Percentiles rank a stretch among this genome's conserved stretches.
Conservation (phyloP, 129 eudicot genomes). For the Saussurea involucrata region DNA sequence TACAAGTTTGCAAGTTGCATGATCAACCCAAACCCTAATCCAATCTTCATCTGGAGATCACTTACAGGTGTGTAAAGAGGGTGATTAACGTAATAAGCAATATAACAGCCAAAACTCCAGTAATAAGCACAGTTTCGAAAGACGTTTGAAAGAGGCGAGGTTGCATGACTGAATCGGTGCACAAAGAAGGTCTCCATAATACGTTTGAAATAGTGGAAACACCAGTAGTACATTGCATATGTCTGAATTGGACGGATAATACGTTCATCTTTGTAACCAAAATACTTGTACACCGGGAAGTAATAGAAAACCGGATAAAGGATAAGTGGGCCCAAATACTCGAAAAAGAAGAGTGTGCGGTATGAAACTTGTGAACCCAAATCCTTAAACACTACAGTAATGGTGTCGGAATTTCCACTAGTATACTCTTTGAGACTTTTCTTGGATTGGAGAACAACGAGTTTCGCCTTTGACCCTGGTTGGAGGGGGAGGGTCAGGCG, state of each 20-base stretch:
- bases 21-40: constrained; percentile 73
- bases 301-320: constrained; percentile 86
- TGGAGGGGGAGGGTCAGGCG: constrained; percentile 81
- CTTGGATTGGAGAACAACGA: constrained; percentile 60
- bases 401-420: constrained; percentile 39
- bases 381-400: constrained; percentile 91
- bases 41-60: constrained; percentile 89
- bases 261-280: constrained; percentile 77
- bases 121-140: constrained; percentile 93
- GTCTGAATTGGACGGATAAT: constrained; percentile 83
- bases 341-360: constrained; percentile 84
- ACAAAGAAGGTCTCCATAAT: constrained; percentile 96
- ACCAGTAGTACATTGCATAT: constrained; percentile 90
- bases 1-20: constrained; percentile 87
- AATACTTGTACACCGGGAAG: constrained; percentile 63
- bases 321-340: constrained; percentile 83
- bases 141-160: constrained; percentile 94
- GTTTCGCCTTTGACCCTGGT: constrained; percentile 80
- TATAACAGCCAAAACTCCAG: constrained; percentile 89
- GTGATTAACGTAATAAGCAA: constrained; percentile 91
- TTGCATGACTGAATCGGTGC: constrained; percentile 98
- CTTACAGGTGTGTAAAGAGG: constrained; percentile 84
- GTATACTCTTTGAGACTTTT: constrained; percentile 74
- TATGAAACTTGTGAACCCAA: constrained; percentile 92
- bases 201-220: constrained; percentile 92